Conservation (phyloP, 106 monocot species). For the Agapanthus africanus region DNA sequence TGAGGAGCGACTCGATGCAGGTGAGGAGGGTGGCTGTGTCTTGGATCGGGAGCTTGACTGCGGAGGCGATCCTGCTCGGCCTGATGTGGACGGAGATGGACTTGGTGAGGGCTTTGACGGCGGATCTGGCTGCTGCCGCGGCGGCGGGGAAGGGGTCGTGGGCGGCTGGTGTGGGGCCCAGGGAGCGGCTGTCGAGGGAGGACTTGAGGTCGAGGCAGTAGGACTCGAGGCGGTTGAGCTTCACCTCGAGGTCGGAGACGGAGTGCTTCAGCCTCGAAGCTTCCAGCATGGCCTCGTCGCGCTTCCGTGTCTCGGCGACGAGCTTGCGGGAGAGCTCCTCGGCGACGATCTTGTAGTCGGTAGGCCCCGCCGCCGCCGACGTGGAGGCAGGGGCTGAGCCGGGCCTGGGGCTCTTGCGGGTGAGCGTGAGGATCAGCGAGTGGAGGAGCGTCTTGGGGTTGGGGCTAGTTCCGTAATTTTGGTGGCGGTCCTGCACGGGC, state of each 20-base stretch:
- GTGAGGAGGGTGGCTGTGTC: constrained; percentile 18
- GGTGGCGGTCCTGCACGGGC: constrained; percentile 28
- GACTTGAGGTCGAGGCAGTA: constrained; percentile 35
- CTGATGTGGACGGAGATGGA: constrained; percentile 31
- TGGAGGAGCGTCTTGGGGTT: constrained; percentile 24
- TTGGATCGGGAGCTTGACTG: constrained; percentile 17
- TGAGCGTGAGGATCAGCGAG: constrained; percentile 30
- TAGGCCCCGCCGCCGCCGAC: neutral
- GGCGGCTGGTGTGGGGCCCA: constrained; percentile 2
- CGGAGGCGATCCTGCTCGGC: constrained; percentile 17
- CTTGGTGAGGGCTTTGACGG: constrained; percentile 49
- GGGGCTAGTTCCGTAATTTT: neutral
- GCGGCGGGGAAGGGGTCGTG: constrained; percentile 49
- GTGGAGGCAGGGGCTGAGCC: constrained; percentile 19
- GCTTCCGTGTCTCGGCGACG: constrained; percentile 43
- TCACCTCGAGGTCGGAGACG: constrained; percentile 69
- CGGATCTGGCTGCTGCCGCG: constrained; percentile 43
- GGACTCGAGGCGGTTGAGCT: constrained; percentile 53
- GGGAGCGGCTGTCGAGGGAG: constrained; percentile 8
- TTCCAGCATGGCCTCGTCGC: constrained; percentile 42
- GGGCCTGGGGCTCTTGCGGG: constrained; percentile 14
- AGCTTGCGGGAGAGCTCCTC: constrained; percentile 77
- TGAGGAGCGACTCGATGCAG: constrained; percentile 56
- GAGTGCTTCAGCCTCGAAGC: constrained; percentile 16
- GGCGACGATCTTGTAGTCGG: constrained; percentile 39